Conservation (phyloP, 2,329 filamentous ascomycete genomes). For the Penicillium sp. region DNA sequence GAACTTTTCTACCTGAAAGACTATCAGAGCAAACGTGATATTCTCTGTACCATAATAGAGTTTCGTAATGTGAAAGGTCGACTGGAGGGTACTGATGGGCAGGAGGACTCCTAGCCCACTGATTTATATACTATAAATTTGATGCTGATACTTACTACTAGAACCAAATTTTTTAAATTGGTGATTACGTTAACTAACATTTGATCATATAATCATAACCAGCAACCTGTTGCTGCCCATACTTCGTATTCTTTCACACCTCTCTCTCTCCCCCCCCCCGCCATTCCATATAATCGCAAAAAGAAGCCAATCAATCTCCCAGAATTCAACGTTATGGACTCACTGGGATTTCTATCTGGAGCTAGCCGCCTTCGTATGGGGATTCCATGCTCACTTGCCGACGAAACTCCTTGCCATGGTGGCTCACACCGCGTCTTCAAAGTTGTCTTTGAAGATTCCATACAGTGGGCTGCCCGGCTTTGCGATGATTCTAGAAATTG, state of each 20-base stretch:
- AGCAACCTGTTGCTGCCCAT: too few species aligned
- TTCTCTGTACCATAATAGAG: slow-evolving; percentile 26
- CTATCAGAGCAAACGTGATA: slow-evolving; percentile 17
- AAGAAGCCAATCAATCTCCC: too few species aligned
- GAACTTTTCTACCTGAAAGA: slow-evolving; percentile 21
- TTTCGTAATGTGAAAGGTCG: slow-evolving; percentile 27
- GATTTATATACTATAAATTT: background rate
- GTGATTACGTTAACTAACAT: too few species aligned
- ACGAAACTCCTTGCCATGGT: background rate
- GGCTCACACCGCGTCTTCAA: slow-evolving; percentile 9
- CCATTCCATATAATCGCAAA: too few species aligned
- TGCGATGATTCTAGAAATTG: background rate
- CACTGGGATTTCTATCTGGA: too few species aligned
- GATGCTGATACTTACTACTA: too few species aligned
- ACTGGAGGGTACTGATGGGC: slow-evolving; percentile 24
- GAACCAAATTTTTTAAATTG: too few species aligned
- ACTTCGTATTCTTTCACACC: too few species aligned
- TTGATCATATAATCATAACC: too few species aligned
- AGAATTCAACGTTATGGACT: too few species aligned
- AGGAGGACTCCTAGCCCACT: slow-evolving; percentile 9
- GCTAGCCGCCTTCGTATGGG: slow-evolving; percentile 7
- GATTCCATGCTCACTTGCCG: slow-evolving; percentile 2
- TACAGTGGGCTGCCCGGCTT: slow-evolving; percentile 8
- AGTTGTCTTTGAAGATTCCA: slow-evolving; percentile 4
- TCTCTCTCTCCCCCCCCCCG: too few species aligned